phyloP scores from a whole-genome alignment of 345 rosid genomes.

The Gossypium turneri region DNA sequence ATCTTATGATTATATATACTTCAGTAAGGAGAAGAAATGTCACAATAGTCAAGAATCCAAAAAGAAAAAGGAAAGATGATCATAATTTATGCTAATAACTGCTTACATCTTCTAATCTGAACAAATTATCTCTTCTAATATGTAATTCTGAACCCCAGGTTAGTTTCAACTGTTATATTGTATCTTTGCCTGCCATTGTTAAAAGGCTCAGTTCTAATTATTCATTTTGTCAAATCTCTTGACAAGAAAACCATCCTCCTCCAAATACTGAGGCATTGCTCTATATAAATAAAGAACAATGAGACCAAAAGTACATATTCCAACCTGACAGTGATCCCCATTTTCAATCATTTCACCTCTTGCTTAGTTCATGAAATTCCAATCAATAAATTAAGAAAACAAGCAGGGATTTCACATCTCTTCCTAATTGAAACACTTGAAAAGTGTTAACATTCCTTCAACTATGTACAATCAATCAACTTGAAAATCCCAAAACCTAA shows the following conservation, averaged over 20 bases:
- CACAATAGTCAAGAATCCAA: background rate
- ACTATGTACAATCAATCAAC: background rate
- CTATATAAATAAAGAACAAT: constrained; percentile 2
- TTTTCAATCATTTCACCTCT: background rate
- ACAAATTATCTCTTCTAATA: background rate
- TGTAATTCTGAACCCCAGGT: background rate
- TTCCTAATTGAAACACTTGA: background rate
- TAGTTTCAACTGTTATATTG: background rate
- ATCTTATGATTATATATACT: background rate
- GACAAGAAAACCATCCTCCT: background rate
- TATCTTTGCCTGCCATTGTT: background rate
- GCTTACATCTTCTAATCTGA: background rate
- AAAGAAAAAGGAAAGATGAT: background rate
- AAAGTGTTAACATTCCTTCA: background rate
- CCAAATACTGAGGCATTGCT: background rate
- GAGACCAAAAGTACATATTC: background rate
- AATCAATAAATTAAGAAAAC: background rate
- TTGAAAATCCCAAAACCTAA: background rate
- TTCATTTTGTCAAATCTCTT: background rate
- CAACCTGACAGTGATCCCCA: background rate
- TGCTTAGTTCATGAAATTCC: background rate
- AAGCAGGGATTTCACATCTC: background rate
- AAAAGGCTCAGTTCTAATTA: background rate
- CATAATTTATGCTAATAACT: background rate
- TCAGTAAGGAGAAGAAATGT: background rate